Conservation (phyloP, 768 basidiomycete species). For the Suillus bovinus region DNA sequence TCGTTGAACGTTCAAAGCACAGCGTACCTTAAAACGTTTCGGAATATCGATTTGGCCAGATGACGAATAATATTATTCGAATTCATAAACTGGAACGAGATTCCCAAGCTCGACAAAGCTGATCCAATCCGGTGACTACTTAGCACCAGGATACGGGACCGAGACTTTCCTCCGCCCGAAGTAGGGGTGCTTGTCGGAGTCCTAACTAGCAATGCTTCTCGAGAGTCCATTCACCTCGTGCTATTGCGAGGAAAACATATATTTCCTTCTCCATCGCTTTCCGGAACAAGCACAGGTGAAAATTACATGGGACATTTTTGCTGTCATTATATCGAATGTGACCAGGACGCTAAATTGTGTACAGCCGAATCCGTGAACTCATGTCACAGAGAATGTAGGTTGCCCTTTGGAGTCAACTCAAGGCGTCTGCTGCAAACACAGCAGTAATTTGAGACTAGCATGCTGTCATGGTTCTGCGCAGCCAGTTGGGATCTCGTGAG, state of each 20-base stretch:
- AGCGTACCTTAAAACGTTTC: background rate
- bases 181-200: conserved; percentile 20
- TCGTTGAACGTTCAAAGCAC: background rate
- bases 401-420: conserved; percentile 63
- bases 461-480: conserved; percentile 57
- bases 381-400: conserved; percentile 41
- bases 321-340: conserved; percentile 67
- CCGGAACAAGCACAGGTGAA: conserved; percentile 26
- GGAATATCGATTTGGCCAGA: no score
- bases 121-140: background rate
- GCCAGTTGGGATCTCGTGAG: conserved; percentile 20
- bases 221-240: conserved; percentile 52
- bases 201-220: conserved; percentile 20
- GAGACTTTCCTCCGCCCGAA: background rate
- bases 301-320: conserved; percentile 49
- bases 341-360: conserved; percentile 49
- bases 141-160: background rate
- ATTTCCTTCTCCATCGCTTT: conserved; percentile 53
- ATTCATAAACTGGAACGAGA: no score
- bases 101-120: background rate
- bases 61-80: no score
- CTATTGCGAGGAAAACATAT: conserved; percentile 79
- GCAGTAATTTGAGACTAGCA: conserved; percentile 78
- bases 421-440: conserved; percentile 31
- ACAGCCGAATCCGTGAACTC: background rate